Evolutionary conservation across 768 basidiomycete genomes (phyloP).

Genomic region (Leccinum variicolor): DNA sequence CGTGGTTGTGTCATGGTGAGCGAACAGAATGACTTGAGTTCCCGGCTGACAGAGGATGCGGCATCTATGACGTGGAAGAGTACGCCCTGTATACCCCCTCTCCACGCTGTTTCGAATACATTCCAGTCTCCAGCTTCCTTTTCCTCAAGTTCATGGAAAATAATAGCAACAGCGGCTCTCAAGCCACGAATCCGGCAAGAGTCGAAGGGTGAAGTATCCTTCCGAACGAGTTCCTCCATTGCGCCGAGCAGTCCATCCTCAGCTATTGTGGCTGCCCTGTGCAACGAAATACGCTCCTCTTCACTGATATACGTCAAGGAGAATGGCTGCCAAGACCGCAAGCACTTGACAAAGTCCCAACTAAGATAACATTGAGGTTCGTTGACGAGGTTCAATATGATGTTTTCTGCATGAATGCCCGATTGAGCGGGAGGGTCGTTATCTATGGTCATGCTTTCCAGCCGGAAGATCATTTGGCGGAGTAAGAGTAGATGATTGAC

Average conservation of each 20-base stretch:
- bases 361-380: conserved; percentile 60
- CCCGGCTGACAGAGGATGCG: conserved; percentile 45
- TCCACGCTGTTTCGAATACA: conserved; percentile 58
- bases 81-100: conserved; percentile 54
- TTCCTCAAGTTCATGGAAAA: conserved; percentile 48
- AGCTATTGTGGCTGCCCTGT: conserved; percentile 61
- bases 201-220: conserved; percentile 34
- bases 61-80: conserved; percentile 54
- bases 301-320: conserved; percentile 61
- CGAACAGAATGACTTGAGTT: conserved; percentile 53
- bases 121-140: conserved; percentile 54
- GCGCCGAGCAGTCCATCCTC: conserved; percentile 65
- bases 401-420: conserved; percentile 65
- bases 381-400: conserved; percentile 57
- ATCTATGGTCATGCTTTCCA: conserved; percentile 69
- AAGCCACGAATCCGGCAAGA: conserved; percentile 53
- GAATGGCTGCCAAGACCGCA: conserved; percentile 59
- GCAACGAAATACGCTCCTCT: conserved; percentile 54
- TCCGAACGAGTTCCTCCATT: conserved; percentile 51
- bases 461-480: conserved; percentile 66
- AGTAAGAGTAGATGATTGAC: conserved; percentile 70
- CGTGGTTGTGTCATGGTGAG: conserved; percentile 34
- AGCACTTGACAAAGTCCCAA: conserved; percentile 53
- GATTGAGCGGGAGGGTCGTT: conserved; percentile 59
- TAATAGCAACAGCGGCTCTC: conserved; percentile 59